Evolutionary conservation across 2,329 filamentous ascomycete genomes (phyloP), one percentile per base, ranked within the genome.

Genomic region (Chrysosporium keratinophilum): DNA sequence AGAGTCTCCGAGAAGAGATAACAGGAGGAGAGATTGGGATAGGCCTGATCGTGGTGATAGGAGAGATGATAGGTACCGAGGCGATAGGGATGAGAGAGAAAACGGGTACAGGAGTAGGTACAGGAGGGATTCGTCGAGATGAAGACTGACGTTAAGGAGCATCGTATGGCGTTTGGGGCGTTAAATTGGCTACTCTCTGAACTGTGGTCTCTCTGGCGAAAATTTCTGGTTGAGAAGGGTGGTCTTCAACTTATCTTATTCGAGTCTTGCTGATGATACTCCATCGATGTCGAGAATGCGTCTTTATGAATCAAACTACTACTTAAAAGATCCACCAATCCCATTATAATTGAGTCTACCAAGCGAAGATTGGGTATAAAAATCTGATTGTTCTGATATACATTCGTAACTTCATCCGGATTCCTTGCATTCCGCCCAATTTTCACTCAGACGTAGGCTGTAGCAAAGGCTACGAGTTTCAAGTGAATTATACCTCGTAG

Each of bases 1-100:
- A 59, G 86, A 94, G 67, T 88, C 93, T 65, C 40, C 51, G 54
- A 44, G 47, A 54, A 52, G 45, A 48, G 51, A 17, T 50, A 62
- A 47, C 49, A 49, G 52, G 42, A 57, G 43, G 34, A 56, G 57
- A 44, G 61, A 61, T 50, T 59, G 56, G 43, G 61, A 62, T 20
- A 54, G 56, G 52, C 57, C 59, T 1, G 43, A 31, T 31, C 34
- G 41, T 15, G 1, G 50, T 14, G 44, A 54, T 42, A 39, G 46
- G 15, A 39, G 41, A 42, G 45, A 55, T 48, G 20, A 11, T 7
- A 46, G 50, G 23, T 52, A 46, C 33, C 41, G 35, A 19, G 50
- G 50, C 11, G 23, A 41, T 35, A 40, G 40, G 31, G 49, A 51
- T 5, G 39, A 37, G 31, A 44, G 40, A 15, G 40, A 43, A 9